Conservation (phyloP, 106 monocot genomes). For the Vanilla planifolia region DNA sequence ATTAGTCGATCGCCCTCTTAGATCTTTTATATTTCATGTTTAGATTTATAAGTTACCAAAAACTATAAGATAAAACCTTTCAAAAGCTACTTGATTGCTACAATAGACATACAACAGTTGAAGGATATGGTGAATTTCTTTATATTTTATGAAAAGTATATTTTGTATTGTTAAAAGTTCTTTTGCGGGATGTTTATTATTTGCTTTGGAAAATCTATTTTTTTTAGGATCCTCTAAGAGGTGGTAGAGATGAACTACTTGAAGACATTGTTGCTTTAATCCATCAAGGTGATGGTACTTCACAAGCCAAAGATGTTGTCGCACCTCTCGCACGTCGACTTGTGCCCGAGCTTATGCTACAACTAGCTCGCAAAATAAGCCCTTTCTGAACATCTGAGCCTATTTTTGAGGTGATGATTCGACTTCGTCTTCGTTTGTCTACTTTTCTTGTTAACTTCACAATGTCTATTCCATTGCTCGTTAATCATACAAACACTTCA, state of each 20-base stretch:
- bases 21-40: no score
- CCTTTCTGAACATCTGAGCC: constrained; percentile 34
- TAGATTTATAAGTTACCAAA: no score
- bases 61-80: no score
- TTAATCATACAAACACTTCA: no score
- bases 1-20: no score
- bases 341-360: constrained; percentile 63
- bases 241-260: constrained; percentile 59
- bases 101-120: no score
- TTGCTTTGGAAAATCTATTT: not conserved
- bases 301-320: constrained; percentile 19
- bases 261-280: constrained; percentile 42
- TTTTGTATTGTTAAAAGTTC: not conserved
- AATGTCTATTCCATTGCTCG: no score
- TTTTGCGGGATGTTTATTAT: not conserved
- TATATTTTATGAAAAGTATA: not conserved
- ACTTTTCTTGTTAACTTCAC: no score
- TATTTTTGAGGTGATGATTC: constrained; percentile 15
- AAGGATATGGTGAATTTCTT: no score
- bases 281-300: constrained; percentile 29
- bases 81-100: no score
- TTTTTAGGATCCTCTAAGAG: constrained; percentile 70
- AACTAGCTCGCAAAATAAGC: constrained; percentile 53
- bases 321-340: constrained; percentile 42
- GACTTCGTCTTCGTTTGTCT: not conserved